These are phyloP conservation scores for Saturnispora besseyi DNA, from an alignment of 805 yeast genomes.

Conservation along the genomic window DNA sequence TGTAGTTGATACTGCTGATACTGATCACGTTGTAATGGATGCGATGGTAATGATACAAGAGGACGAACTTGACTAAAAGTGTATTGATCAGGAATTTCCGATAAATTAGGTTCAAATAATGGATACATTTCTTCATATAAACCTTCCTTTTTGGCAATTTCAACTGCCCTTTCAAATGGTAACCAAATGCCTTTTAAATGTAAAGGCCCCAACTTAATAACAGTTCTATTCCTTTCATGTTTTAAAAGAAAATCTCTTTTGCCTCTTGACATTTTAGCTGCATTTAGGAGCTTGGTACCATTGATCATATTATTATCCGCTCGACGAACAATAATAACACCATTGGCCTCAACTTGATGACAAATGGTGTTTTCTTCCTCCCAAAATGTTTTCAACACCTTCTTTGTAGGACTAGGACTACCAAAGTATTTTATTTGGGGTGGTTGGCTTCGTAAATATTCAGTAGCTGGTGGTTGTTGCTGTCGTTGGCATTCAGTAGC, in stretches of 20 bases:
- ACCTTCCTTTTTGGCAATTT: conserved; percentile 60
- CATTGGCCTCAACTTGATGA: conserved; percentile 64
- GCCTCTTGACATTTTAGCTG: conserved; percentile 67
- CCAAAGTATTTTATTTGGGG: neutral
- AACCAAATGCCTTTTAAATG: conserved; percentile 70
- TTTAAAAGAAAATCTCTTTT: conserved; percentile 62
- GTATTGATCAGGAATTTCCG: neutral
- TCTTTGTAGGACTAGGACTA: neutral
- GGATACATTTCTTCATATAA: conserved; percentile 51
- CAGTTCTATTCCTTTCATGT: conserved; percentile 57
- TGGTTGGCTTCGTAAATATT: neutral
- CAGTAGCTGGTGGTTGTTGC: neutral
- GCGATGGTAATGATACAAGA: neutral
- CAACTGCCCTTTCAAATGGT: conserved; percentile 61
- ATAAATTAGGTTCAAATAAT: conserved; percentile 34
- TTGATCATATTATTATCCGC: conserved; percentile 68
- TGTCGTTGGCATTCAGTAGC: neutral
- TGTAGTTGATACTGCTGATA: neutral
- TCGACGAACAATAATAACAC: conserved; percentile 56
- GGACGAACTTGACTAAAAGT: neutral
- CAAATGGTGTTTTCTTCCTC: conserved; percentile 66
- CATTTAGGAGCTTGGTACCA: conserved; percentile 60
- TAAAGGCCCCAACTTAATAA: conserved; percentile 71
- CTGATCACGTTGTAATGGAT: neutral
- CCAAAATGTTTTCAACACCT: conserved; percentile 53